Conservation (phyloP, 208 protist genomes). For the Tritrichomonas musculus region DNA sequence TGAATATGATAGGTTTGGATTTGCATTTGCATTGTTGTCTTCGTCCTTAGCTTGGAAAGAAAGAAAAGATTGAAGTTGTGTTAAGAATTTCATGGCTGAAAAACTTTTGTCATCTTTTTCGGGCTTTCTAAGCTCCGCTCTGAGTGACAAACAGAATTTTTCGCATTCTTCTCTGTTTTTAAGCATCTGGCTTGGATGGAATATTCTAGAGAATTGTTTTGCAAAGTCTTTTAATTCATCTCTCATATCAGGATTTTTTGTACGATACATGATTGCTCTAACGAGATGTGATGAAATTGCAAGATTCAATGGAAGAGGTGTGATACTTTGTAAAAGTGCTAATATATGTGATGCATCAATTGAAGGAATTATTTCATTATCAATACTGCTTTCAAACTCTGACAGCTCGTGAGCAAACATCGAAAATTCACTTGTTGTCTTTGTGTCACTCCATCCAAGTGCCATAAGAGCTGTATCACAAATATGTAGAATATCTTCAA, state of each 20-base stretch:
- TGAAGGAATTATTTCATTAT: background rate
- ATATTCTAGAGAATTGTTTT: background rate
- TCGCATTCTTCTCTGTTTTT: background rate
- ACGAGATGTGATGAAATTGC: background rate
- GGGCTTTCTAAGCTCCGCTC: background rate
- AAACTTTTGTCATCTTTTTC: background rate
- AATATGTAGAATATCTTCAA: background rate
- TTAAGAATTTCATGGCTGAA: background rate
- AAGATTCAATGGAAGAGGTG: background rate
- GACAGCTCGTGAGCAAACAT: background rate
- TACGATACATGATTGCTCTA: background rate
- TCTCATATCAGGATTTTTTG: background rate
- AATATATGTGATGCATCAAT: background rate
- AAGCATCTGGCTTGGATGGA: background rate
- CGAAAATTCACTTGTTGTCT: background rate
- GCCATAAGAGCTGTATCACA: background rate
- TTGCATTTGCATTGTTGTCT: too few relatives aligned
- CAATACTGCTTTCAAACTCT: background rate
- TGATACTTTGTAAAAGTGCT: background rate
- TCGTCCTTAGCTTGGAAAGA: background rate
- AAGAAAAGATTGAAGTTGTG: background rate
- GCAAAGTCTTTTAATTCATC: background rate
- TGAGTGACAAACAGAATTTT: background rate
- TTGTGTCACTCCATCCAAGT: background rate
- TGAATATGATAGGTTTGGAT: too few relatives aligned